Evolutionary conservation across 2,329 filamentous ascomycete genomes (phyloP), one percentile per base, ranked within the genome.

Genomic region (Clonostachys rosea): DNA sequence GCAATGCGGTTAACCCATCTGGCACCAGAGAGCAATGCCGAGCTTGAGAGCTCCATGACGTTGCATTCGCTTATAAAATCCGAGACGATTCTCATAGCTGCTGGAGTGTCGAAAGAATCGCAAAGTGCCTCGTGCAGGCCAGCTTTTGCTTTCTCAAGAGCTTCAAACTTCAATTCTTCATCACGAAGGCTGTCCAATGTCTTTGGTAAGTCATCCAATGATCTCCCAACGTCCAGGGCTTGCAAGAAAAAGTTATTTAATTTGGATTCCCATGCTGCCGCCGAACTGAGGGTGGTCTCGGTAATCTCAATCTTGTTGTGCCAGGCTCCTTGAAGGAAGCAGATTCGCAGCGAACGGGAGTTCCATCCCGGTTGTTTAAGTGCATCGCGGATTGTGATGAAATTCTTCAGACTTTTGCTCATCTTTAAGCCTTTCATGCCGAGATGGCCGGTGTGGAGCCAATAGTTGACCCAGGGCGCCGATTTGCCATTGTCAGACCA

Each of bases 401-500:
- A 39, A 39, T 39, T 39, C 36, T 39, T 39, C 14, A 39, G 36
- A 11, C 36, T 39, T 18, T 39, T 39, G 36, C 36, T 39, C 36
- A 39, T 39, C 36, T 39, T 39, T 18, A 39, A 18, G 36, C 36
- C 36, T 39, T 39, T 39, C 36, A 39, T 39, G 17, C 36, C 14
- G 42, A 96, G 69, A 63, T 97, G 92, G 0, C 92, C 92, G 86
- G 95, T 96, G 62, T 96, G 92, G 14, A 96, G 63, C 68, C 96
- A 97, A 69, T 96, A 95, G 62, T 94, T 95, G 44, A 96, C 89
- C 92, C 92, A 96, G 50, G 89, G 24, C 24, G 9, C 24, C 24
- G 24, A 30, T 30, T 30, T 30, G 24, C 24, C 24, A 10, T 30
- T 10, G 24, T 30, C 24, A 30, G 24, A 30, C 24, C 24, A 30